phyloP scores from a whole-genome alignment of 1,139 yeast genomes.

The Yamadazyma epiphylla region DNA sequence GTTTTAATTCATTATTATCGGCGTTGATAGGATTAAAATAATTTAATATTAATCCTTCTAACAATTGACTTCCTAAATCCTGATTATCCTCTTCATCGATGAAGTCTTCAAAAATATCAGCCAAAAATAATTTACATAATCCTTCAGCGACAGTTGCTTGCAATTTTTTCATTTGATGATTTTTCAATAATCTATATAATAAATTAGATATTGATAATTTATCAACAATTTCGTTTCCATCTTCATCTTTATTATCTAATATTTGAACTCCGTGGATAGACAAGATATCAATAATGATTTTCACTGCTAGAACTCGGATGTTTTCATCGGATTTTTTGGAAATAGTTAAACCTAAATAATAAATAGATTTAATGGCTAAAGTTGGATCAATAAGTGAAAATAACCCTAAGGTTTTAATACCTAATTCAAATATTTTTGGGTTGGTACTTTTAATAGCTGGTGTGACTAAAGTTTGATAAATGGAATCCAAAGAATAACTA shows the following conservation, averaged over 20 bases:
- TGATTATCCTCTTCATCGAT: constrained; percentile 9
- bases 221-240: constrained; percentile 50
- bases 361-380: constrained; percentile 58
- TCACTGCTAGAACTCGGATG: constrained; percentile 58
- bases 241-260: constrained; percentile 34
- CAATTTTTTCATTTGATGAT: constrained; percentile 55
- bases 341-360: constrained; percentile 62
- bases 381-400: constrained; percentile 69
- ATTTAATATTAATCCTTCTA: constrained; percentile 67
- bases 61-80: constrained; percentile 39
- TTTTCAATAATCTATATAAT: constrained; percentile 62
- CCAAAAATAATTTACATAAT: constrained; percentile 73
- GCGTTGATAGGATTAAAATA: constrained; percentile 71
- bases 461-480: constrained; percentile 73
- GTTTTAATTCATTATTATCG: constrained; percentile 65
- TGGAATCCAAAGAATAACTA: constrained; percentile 66
- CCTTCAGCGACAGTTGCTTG: constrained; percentile 88
- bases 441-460: constrained; percentile 72
- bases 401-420: constrained; percentile 73
- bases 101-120: constrained; percentile 53
- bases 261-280: constrained; percentile 72
- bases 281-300: constrained; percentile 72
- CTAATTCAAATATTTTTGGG: constrained; percentile 57
- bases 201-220: constrained; percentile 59
- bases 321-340: constrained; percentile 55